Conservation (phyloP, 169 alveolate genomes). For the Blepharisma undulans region DNA sequence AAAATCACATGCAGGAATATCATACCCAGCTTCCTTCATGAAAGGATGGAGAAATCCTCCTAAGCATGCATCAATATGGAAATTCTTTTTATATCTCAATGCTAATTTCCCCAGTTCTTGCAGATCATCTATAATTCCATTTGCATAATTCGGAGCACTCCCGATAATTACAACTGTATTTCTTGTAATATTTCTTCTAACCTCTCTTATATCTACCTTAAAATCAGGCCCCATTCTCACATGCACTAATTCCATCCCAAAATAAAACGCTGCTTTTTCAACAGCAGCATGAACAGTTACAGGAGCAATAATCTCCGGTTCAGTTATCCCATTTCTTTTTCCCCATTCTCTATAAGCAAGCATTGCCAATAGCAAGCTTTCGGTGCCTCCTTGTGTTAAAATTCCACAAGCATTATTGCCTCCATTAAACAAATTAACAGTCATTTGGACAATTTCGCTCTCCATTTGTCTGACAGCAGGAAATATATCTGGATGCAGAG, state of each 20-base stretch:
- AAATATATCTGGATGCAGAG: constrained; percentile 68
- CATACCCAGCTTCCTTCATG: constrained; percentile 64
- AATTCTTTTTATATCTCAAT: constrained; percentile 57
- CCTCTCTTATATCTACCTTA: constrained; percentile 48
- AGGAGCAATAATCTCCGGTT: constrained; percentile 77
- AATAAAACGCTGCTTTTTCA: constrained; percentile 73
- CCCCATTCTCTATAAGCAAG: constrained; percentile 79
- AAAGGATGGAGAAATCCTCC: constrained; percentile 82
- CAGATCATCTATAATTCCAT: constrained; percentile 72
- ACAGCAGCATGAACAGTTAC: constrained; percentile 85
- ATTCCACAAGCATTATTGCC: constrained; percentile 76
- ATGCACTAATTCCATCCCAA: constrained; percentile 63
- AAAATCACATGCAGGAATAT: constrained; percentile 77
- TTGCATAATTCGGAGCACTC: constrained; percentile 77
- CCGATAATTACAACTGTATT: constrained; percentile 84
- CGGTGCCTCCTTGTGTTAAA: constrained; percentile 85
- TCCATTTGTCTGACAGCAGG: constrained; percentile 70
- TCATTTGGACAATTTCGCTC: constrained; percentile 80
- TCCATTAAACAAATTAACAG: constrained; percentile 74
- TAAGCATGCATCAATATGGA: constrained; percentile 86
- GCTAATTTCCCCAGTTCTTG: constrained; percentile 73
- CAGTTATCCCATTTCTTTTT: constrained; percentile 61
- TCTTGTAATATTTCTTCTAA: constrained; percentile 55
- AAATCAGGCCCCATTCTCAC: constrained; percentile 51
- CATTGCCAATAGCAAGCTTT: constrained; percentile 72